These are phyloP conservation scores for Phytophthora ohioensis DNA, from an alignment of 352 stramenopile genomes.

Conservation along the genomic window DNA sequence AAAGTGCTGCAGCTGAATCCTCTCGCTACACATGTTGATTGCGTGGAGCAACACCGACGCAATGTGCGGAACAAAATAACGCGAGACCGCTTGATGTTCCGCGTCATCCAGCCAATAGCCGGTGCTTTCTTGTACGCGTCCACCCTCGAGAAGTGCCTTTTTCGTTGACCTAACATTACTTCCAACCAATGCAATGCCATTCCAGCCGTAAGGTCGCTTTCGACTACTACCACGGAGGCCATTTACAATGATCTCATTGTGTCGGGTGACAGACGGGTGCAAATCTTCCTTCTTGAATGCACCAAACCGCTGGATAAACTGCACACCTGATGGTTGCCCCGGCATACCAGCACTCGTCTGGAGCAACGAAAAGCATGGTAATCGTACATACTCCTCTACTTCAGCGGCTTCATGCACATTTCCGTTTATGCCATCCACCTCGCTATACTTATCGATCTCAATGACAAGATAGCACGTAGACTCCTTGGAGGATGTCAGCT, in stretches of 20 bases:
- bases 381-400: constrained; percentile 73
- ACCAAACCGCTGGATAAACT: constrained; percentile 87
- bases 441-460: constrained; percentile 86
- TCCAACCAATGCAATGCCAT: constrained; percentile 22
- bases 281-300: constrained; percentile 84
- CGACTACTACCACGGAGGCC: constrained; percentile 38
- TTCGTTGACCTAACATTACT: constrained; percentile 40
- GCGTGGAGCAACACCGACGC: constrained; percentile 81
- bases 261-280: constrained; percentile 62
- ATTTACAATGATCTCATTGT: constrained; percentile 51
- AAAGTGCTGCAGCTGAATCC: constrained; percentile 89
- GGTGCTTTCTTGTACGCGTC: constrained; percentile 34
- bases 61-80: constrained; percentile 69
- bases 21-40: constrained; percentile 86
- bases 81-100: constrained; percentile 30
- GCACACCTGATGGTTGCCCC: constrained; percentile 71
- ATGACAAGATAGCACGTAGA: constrained; percentile 88
- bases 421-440: constrained; percentile 67
- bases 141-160: constrained; percentile 42
- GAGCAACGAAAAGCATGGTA: constrained; percentile 85
- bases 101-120: constrained; percentile 46
- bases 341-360: constrained; percentile 70
- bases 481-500: constrained; percentile 85
- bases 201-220: constrained; percentile 45
- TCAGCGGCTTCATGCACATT: constrained; percentile 61